A percentile compares a stretch with the other conserved stretches of the same genome.
Conservation (phyloP, 371 early-diverging fungal genomes). For the Lichtheimia corymbifera region DNA sequence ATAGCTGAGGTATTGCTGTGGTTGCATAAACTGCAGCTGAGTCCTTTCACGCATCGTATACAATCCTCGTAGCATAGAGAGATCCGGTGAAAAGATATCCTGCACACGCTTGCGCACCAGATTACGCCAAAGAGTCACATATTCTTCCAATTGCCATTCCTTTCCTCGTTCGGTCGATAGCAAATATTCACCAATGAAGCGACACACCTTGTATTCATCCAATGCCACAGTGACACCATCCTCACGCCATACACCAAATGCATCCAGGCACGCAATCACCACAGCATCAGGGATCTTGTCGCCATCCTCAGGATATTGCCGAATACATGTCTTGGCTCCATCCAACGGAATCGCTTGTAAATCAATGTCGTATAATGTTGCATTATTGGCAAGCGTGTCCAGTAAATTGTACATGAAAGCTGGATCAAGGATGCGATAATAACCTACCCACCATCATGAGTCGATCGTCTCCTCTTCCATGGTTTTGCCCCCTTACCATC, state of each 20-base stretch:
- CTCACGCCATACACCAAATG: constrained; percentile 22
- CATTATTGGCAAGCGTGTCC: constrained; percentile 38
- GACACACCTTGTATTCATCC: constrained; percentile 33
- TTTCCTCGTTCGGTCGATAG: constrained; percentile 29
- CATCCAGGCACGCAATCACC: constrained; percentile 27
- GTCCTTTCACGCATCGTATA: constrained; percentile 24
- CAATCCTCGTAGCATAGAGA: constrained; percentile 38
- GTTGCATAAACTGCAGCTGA: constrained; percentile 10
- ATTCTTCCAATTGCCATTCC: constrained; percentile 51
- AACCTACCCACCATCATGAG: constrained; percentile 16
- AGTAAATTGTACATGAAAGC: constrained; percentile 30
- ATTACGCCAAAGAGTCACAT: constrained; percentile 46
- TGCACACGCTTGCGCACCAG: constrained; percentile 29
- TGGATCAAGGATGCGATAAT: constrained; percentile 37
- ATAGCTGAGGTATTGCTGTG: constrained; percentile 42
- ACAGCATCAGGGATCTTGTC: constrained; percentile 36
- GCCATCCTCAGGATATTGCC: constrained; percentile 20
- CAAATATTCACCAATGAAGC: constrained; percentile 42
- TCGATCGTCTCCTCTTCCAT: neutral
- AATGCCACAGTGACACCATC: constrained; percentile 8
- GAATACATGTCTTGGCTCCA: constrained; percentile 29
- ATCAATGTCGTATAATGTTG: constrained; percentile 24
- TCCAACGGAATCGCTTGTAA: constrained; percentile 21
- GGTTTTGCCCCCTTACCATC: constrained; percentile 25
- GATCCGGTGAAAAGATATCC: constrained; percentile 30